Conservation (phyloP, 331 rosid genomes). For the Pyracantha coccinea region DNA sequence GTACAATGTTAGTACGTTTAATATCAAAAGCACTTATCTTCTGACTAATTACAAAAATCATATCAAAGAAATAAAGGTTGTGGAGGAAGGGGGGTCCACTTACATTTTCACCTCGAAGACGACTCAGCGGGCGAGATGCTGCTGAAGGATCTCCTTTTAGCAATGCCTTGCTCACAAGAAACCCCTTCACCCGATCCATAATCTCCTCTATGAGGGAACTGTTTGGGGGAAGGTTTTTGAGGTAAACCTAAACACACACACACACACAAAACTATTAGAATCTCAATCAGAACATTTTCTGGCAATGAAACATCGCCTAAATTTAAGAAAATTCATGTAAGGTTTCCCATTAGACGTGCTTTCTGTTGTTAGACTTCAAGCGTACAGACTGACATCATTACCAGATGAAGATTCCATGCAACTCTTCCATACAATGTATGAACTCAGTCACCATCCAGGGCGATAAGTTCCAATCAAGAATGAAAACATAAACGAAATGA, state of each 20-base stretch:
- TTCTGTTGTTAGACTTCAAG: background rate
- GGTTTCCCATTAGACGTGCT: background rate
- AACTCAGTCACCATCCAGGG: background rate
- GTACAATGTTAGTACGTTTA: background rate
- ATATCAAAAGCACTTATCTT: background rate
- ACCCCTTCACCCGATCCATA: slow-evolving; percentile 62
- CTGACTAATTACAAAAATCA: background rate
- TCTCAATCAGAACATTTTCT: background rate
- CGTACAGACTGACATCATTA: background rate
- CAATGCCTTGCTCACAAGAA: slow-evolving; percentile 78
- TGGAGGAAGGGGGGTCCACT: slow-evolving; percentile 21
- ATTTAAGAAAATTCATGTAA: background rate
- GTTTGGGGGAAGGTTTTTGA: slow-evolving; percentile 86
- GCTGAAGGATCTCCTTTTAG: slow-evolving; percentile 70
- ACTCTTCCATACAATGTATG: background rate
- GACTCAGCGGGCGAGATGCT: slow-evolving; percentile 50
- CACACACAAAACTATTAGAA: slow-evolving; percentile 9
- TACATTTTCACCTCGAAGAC: slow-evolving; percentile 72
- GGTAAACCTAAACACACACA: slow-evolving; percentile 53
- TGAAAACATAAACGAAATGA: background rate
- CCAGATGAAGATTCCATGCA: background rate
- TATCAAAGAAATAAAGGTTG: background rate
- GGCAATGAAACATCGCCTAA: background rate
- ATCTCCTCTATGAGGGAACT: slow-evolving; percentile 80
- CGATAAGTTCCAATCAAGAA: background rate